These are phyloP conservation scores for Leptographium wingfieldii DNA, from an alignment of 2,329 filamentous ascomycete species.

Conservation along the genomic window DNA sequence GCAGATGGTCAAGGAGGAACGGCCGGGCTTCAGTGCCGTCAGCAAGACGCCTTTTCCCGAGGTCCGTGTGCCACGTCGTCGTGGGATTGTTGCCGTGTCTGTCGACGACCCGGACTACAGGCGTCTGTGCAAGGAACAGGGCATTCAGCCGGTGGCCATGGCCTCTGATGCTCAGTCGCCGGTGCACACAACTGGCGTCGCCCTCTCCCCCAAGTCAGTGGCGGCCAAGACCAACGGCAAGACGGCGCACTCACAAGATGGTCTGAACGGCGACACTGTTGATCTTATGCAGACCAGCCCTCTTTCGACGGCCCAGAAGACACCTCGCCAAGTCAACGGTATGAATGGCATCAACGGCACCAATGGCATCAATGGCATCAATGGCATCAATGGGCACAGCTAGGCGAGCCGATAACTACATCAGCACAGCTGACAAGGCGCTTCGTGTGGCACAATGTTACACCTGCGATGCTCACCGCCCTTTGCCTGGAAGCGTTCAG, in stretches of 20 bases:
- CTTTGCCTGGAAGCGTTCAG: background rate
- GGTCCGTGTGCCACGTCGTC: constrained; percentile 40
- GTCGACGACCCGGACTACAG: constrained; percentile 45
- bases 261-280: background rate
- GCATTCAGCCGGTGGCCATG: constrained; percentile 25
- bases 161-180: constrained; percentile 28
- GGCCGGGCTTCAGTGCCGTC: constrained; percentile 30
- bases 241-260: background rate
- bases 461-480: background rate
- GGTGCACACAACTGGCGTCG: constrained; percentile 30
- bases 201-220: constrained; percentile 13
- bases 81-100: constrained; percentile 34
- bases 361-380: background rate
- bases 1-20: constrained; percentile 36
- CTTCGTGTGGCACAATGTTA: too few relatives aligned
- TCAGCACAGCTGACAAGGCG: background rate
- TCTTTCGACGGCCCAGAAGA: background rate
- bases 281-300: background rate
- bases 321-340: background rate
- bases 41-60: constrained; percentile 44
- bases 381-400: background rate
- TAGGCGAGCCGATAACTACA: background rate
- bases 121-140: constrained; percentile 42
- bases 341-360: background rate
- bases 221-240: background rate